phyloP scores from a whole-genome alignment of 78 protist genomes.

The Anaeramoeba ignava region DNA sequence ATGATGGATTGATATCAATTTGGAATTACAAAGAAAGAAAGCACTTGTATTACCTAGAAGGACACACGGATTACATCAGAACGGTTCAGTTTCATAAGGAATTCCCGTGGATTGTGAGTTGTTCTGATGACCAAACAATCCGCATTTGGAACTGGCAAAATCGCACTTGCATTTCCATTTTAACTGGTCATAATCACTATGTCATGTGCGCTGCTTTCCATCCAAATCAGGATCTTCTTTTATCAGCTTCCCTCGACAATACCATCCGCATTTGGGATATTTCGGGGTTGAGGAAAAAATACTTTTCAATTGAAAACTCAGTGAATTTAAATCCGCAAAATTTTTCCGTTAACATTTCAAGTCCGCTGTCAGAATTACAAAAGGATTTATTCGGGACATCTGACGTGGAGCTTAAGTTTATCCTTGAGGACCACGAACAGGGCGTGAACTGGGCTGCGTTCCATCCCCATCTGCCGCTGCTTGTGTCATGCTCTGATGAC shows the following conservation, averaged over 20 bases:
- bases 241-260: conserved; percentile 94
- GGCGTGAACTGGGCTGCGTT: conserved; percentile 98
- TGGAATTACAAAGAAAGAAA: background rate
- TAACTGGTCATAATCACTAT: conserved; percentile 98
- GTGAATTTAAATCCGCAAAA: background rate
- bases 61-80: conserved; percentile 80
- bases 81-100: conserved; percentile 88
- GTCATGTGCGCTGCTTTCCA: conserved; percentile 98
- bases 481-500: conserved; percentile 94
- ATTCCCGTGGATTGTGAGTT: conserved; percentile 89
- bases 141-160: conserved; percentile 99
- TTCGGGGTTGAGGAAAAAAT: conserved; percentile 43
- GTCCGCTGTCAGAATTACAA: no score
- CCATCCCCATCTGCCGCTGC: conserved; percentile 84
- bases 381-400: conserved; percentile 63
- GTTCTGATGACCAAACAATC: conserved; percentile 92
- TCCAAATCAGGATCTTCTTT: conserved; percentile 80
- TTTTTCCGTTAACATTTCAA: background rate
- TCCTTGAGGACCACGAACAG: conserved; percentile 63
- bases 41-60: background rate
- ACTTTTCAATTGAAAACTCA: no score
- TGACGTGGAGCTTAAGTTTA: conserved; percentile 63
- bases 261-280: conserved; percentile 96
- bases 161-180: conserved; percentile 67
- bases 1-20: conserved; percentile 94